A percentile compares a stretch with the other conserved stretches of the same genome.
Evolutionary conservation across 371 early-diverging fungal species (phyloP).

Genomic region (Apophysomyces elegans): DNA sequence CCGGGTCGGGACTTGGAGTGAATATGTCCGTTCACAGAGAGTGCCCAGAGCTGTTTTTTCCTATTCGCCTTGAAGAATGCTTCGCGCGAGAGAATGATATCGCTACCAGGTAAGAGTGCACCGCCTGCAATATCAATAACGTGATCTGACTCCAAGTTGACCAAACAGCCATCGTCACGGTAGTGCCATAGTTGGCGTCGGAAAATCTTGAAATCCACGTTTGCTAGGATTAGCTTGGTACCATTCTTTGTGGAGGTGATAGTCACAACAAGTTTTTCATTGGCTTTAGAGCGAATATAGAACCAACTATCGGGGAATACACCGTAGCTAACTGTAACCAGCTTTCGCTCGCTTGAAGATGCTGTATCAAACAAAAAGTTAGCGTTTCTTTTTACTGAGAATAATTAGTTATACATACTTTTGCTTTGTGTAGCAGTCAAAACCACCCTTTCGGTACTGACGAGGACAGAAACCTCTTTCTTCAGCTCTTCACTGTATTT

Average conservation of each 20-base stretch:
- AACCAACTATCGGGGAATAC: conserved; percentile 53
- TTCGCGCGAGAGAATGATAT: conserved; percentile 44
- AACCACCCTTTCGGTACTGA: conserved; percentile 31
- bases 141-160: conserved; percentile 56
- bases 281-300: conserved; percentile 47
- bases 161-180: conserved; percentile 54
- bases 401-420: neutral
- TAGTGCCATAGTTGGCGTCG: conserved; percentile 61
- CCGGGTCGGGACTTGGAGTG: conserved; percentile 38
- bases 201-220: conserved; percentile 38
- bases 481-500: conserved; percentile 36
- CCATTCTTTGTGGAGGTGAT: conserved; percentile 36
- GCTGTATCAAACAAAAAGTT: neutral
- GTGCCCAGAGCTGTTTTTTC: conserved; percentile 53
- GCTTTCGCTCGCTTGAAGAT: conserved; percentile 30
- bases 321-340: conserved; percentile 43
- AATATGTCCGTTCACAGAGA: conserved; percentile 50
- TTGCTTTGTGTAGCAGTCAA: conserved; percentile 23
- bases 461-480: conserved; percentile 32
- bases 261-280: conserved; percentile 39
- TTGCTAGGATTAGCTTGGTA: conserved; percentile 35
- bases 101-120: conserved; percentile 32
- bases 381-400: neutral
- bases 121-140: conserved; percentile 61
- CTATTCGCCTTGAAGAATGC: conserved; percentile 39